Evolutionary conservation across 2,329 filamentous ascomycete species (phyloP).

Genomic region (Elsinoe australis): DNA sequence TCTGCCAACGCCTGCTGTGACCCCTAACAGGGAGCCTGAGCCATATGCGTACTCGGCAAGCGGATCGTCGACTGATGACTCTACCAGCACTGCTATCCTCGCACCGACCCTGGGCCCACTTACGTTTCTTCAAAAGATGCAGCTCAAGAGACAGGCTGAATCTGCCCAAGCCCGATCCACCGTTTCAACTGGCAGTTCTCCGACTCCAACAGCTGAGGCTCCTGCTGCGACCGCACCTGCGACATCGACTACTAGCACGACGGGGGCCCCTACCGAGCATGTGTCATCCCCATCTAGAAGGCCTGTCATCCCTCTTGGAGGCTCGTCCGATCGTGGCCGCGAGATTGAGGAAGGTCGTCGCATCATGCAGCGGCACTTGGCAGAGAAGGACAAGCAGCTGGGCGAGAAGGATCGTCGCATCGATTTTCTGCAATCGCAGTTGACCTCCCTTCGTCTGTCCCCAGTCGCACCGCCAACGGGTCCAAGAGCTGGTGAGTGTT

Average conservation of each 20-base stretch:
- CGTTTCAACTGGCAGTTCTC: too few species aligned
- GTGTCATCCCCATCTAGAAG: not conserved
- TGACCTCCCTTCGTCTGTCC: conserved; percentile 5
- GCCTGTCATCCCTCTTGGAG: not conserved
- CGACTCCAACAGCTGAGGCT: too few species aligned
- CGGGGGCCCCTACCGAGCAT: not conserved
- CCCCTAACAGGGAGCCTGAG: not conserved
- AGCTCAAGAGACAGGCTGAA: not conserved
- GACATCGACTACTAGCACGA: not conserved
- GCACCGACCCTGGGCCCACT: not conserved
- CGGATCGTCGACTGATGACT: not conserved
- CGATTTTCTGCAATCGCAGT: conserved; percentile 1
- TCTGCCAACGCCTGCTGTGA: not conserved
- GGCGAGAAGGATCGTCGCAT: not conserved
- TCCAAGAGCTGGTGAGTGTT: not conserved
- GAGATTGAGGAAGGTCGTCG: conserved; percentile 12
- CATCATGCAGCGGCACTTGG: not conserved
- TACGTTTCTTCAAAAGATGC: not conserved
- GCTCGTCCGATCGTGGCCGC: not conserved
- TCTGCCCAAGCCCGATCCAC: too few species aligned
- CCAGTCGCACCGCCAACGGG: not conserved
- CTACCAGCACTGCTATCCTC: too few species aligned
- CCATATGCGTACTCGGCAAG: not conserved
- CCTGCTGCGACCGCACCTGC: not conserved
- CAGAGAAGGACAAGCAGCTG: not conserved